Percentiles rank a stretch among this genome's conserved stretches.
Evolutionary conservation across 768 basidiomycete species (phyloP).

Genomic region (Phaffia tasmanica): DNA sequence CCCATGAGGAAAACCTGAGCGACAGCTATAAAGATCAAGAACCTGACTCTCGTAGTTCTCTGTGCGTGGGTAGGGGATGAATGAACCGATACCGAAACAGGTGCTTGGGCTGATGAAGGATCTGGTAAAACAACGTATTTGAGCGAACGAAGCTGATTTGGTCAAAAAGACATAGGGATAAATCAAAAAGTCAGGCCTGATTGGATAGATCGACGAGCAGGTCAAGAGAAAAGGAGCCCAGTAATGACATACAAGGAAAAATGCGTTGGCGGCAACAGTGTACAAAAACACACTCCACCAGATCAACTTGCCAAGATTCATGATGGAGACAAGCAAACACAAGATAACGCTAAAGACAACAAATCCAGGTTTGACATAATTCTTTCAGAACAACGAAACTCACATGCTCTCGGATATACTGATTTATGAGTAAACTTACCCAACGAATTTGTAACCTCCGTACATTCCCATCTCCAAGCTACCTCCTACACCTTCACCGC

Average conservation of each 20-base stretch:
- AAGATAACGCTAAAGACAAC: constrained; percentile 57
- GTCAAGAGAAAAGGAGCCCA: background rate
- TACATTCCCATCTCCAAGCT: constrained; percentile 72
- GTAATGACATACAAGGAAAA: constrained; percentile 69
- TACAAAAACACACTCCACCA: constrained; percentile 69
- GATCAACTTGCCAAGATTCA: constrained; percentile 52
- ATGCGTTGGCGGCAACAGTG: constrained; percentile 74
- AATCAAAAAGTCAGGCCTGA: background rate
- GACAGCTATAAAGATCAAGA: constrained; percentile 75
- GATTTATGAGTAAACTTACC: constrained; percentile 45
- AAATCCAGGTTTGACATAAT: constrained; percentile 5
- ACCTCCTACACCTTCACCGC: constrained; percentile 45
- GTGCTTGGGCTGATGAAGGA: constrained; percentile 39
- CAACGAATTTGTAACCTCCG: constrained; percentile 95
- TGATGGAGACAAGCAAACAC: constrained; percentile 59
- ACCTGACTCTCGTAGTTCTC: constrained; percentile 71
- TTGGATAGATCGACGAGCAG: background rate
- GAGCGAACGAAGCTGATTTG: constrained; percentile 71
- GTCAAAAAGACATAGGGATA: background rate
- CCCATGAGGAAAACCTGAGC: constrained; percentile 47
- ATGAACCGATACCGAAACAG: constrained; percentile 41
- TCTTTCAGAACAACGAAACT: background rate
- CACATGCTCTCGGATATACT: background rate
- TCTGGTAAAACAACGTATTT: constrained; percentile 86
- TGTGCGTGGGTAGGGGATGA: constrained; percentile 57